A percentile compares a stretch with the other conserved stretches of the same genome.
Evolutionary conservation across 2,329 filamentous ascomycete species (phyloP).

Genomic region (Trichoderma sp.): DNA sequence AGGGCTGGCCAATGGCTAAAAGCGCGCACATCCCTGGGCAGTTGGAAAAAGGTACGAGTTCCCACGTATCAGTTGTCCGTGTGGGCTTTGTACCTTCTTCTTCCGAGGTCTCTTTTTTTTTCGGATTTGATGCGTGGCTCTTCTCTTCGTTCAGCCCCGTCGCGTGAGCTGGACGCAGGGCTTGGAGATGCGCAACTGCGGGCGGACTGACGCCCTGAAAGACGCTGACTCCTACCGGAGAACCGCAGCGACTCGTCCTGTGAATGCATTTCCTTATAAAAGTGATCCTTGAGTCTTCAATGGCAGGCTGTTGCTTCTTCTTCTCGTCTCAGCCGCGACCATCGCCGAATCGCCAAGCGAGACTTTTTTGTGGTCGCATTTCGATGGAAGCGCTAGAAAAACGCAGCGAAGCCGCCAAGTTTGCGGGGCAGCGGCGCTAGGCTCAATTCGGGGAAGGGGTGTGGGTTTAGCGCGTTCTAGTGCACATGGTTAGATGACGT

Average conservation of each 20-base stretch:
- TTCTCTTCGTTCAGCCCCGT: neutral
- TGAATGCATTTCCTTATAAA: fast-evolving
- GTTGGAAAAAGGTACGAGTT: neutral
- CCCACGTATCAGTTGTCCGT: neutral
- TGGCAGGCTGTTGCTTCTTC: neutral
- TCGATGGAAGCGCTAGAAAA: constrained; percentile 25
- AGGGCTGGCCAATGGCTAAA: neutral
- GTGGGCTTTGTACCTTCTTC: neutral
- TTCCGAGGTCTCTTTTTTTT: too few species aligned
- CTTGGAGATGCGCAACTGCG: constrained; percentile 9
- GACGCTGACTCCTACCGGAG: neutral
- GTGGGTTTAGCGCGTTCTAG: neutral
- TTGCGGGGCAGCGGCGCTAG: constrained; percentile 25
- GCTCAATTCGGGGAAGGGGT: neutral
- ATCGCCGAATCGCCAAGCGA: constrained; percentile 10
- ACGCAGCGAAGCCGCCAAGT: constrained; percentile 27
- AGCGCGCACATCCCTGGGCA: neutral
- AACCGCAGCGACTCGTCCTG: neutral
- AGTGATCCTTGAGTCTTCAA: neutral
- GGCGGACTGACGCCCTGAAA: neutral
- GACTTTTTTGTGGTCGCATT: constrained; percentile 15
- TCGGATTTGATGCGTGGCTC: neutral
- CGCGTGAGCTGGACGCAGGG: constrained; percentile 19
- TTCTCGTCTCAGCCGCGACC: neutral
- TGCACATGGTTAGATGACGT: constrained; percentile 25